Base-by-base conservation (phyloP, 768 basidiomycete genomes). In the Tremella yokohamensis region DNA sequence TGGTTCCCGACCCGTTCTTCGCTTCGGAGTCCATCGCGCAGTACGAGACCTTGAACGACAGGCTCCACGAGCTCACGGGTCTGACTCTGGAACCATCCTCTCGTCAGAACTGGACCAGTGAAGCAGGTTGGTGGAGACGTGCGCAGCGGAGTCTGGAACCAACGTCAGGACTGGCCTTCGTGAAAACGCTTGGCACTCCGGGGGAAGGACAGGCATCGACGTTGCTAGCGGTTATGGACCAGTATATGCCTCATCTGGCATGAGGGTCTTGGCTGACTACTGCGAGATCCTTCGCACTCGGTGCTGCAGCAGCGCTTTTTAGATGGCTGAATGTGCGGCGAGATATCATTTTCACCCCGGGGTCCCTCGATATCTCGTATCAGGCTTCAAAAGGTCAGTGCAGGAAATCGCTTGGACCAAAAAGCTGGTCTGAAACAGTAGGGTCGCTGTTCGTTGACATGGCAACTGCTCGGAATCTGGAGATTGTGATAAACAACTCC, bases 391-490 rank as follows among this genome's bases (percentile, higher is more conserved):
- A 93, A 69, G 79, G 79, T 79, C 15, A 39, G 69, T 55, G 12
- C 3, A 24, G 13, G 3, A n/a, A n/a, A n/a, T n/a, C n/a, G n/a
- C 4, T 12, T 42, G 1, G 49, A 16, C 8, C 4, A 34, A 37
- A n/a, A 44, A 51, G 48, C 18, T 16, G n/a, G 49, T 8, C 16
- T 24, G 26, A 47, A 39, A 16, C 42, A n/a, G 11, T 25, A 72
- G 93, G 93, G 0, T 93, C 90, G 0, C 89, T 97, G 87, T 83
- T 96, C 82, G 87, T 99, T 62, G 96, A 98, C 70, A 82, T 85
- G 0, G 92, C 92, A 60, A 91, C 88, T 0, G 89, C 85, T 2
- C 83, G 83, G 40, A 92, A 94, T 72, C 82, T 99, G 6, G 96
- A 99, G 70, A 80, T 99, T 1, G 87, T 94, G 15, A 83, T 80